These are phyloP conservation scores for Vitis hybrid DNA, from an alignment of 177 flowering plant genomes.

Conservation along the genomic window DNA sequence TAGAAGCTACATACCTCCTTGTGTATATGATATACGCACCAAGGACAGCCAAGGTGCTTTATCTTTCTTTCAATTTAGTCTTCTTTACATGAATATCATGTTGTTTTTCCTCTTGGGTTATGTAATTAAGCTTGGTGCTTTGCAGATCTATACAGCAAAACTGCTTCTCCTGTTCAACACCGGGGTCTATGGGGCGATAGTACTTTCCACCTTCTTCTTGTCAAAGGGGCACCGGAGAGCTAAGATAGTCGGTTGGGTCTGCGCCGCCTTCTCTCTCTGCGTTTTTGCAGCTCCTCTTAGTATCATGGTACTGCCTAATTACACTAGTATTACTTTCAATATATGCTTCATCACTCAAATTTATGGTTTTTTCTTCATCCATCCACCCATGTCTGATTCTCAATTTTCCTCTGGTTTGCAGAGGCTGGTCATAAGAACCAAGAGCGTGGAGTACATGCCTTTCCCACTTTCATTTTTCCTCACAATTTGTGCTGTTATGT, in stretches of 20 bases:
- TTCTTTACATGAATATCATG: background rate
- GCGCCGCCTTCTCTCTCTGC: constrained; percentile 50
- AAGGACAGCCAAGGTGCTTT: constrained; percentile 37
- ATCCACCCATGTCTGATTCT: background rate
- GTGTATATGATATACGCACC: constrained; percentile 62
- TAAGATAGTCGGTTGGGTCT: constrained; percentile 59
- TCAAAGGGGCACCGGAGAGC: constrained; percentile 21
- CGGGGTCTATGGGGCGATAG: constrained; percentile 31
- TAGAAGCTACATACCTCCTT: constrained; percentile 47
- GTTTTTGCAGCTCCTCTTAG: constrained; percentile 82
- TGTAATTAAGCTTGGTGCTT: too few relatives aligned
- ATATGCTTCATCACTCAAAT: background rate
- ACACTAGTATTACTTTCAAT: background rate
- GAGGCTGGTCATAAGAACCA: constrained; percentile 64
- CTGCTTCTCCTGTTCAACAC: constrained; percentile 43
- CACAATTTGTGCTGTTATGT: constrained; percentile 57
- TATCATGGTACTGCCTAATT: constrained; percentile 47
- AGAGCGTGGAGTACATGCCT: constrained; percentile 78
- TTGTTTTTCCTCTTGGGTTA: too few relatives aligned
- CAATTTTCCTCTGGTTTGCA: constrained; percentile 23
- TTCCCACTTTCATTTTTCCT: constrained; percentile 55
- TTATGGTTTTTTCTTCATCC: too few relatives aligned
- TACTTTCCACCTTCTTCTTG: constrained; percentile 33
- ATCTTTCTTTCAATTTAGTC: constrained; percentile 3
- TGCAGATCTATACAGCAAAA: constrained; percentile 54